Evolutionary conservation across 345 rosid species (phyloP), one percentile per base, ranked within the genome.

Genomic region (Salix suchowensis): DNA sequence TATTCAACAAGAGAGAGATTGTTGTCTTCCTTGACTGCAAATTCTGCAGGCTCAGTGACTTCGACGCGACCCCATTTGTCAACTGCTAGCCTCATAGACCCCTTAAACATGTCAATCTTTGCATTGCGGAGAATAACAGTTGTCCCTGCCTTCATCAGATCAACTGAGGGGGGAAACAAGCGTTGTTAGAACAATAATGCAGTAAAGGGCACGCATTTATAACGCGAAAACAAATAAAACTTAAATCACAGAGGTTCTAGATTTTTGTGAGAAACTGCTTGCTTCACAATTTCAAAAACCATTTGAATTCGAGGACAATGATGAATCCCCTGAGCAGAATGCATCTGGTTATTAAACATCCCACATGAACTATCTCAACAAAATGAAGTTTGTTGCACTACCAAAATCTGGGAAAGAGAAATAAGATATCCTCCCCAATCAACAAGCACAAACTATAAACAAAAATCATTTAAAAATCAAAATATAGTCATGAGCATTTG

Each of bases 1-100:
- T 89, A 92, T 80, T 92, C 97, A 16, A 92, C 80, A 70, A 90
- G 84, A 0, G 97, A 92, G 74, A 92, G 87, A 83, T 92, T 92
- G 80, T 85, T 92, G 24, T 92, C 94, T 83, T 92, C 93, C 82
- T 88, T 92, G 79, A 92, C 94, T 2, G 77, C 84, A 83, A 90
- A 90, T 80, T 80, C 82, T 36, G 85, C 92, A 70, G 93, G 88
- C 77, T 90, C 94, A 2, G 88, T 81, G 52, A 76, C 76, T 73
- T 82, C 81, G 58, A 82, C 81, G 30, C 81, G 81, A 37, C 84
- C 84, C 84, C 81, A 77, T 55, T 74, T 82, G 76, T 82, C 84
- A 73, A 78, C 81, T 50, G 81, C 81, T 34, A 82, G 76, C 78
- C 84, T 82, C 84, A 82, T 82, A 48, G 84, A 82, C 66, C 81